Conservation (phyloP, 257 asterid species). For the Phtheirospermum japonicum region DNA sequence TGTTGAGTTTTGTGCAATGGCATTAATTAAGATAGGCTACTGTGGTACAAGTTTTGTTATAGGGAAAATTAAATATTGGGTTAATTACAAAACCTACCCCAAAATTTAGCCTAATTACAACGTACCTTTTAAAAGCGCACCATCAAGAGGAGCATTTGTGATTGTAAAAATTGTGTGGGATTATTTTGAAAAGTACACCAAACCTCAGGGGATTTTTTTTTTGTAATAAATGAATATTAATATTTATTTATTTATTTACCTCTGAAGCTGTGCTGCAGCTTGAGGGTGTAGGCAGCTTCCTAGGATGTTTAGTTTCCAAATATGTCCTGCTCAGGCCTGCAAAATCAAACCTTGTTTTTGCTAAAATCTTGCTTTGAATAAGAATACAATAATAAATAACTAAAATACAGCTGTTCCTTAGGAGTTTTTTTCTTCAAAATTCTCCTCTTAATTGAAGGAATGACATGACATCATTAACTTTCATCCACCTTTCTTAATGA, state of each 20-base stretch:
- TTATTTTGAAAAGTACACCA: not conserved
- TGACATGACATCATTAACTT: not conserved
- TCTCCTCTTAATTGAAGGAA: not conserved
- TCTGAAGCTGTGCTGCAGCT: conserved; percentile 35
- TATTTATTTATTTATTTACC: conserved; percentile 29
- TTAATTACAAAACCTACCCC: no score
- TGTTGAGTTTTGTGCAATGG: conserved; percentile 26
- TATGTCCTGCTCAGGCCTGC: conserved; percentile 42
- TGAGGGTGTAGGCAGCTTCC: conserved; percentile 29
- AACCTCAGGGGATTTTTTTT: no score
- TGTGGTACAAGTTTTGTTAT: no score
- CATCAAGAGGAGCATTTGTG: not conserved
- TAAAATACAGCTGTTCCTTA: not conserved
- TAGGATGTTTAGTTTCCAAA: conserved; percentile 36
- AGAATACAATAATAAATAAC: not conserved
- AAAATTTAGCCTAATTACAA: no score
- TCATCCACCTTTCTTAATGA: not conserved
- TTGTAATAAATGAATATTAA: not conserved
- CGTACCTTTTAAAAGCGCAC: not conserved
- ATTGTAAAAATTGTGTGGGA: not conserved
- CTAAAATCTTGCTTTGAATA: not conserved
- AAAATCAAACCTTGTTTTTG: conserved; percentile 16
- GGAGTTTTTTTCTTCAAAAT: not conserved
- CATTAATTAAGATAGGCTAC: no score
- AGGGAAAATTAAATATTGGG: no score